Percentiles rank a stretch among this genome's conserved stretches.
Evolutionary conservation across 2,329 filamentous ascomycete genomes (phyloP).

Genomic region (Penicillium sp.): DNA sequence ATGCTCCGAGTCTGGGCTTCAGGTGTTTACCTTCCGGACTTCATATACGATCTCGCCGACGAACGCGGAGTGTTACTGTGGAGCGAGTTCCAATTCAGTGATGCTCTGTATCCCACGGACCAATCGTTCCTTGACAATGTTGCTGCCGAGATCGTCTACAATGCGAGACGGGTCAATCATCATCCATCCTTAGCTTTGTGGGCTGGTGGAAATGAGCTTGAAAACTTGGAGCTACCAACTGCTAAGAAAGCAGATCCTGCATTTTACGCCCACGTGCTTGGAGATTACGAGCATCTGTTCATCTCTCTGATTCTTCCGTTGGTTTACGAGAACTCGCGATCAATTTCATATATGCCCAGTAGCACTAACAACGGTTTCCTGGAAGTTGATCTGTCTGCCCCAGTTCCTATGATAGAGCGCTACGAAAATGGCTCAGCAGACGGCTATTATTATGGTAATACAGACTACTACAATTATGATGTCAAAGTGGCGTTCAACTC

Average conservation of each 20-base stretch:
- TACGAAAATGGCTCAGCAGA: slow-evolving; percentile 54
- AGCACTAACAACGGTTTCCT: slow-evolving; percentile 62
- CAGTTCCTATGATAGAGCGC: slow-evolving; percentile 56
- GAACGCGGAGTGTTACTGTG: slow-evolving; percentile 61
- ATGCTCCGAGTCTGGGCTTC: slow-evolving; percentile 65
- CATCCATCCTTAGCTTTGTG: slow-evolving; percentile 58
- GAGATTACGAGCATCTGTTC: slow-evolving; percentile 61
- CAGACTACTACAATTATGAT: slow-evolving; percentile 62
- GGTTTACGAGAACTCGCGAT: slow-evolving; percentile 59
- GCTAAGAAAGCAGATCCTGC: slow-evolving; percentile 49
- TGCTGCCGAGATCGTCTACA: slow-evolving; percentile 57
- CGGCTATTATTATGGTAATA: slow-evolving; percentile 60
- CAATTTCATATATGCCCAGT: slow-evolving; percentile 61
- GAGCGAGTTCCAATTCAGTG: slow-evolving; percentile 64
- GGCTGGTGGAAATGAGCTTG: slow-evolving; percentile 61
- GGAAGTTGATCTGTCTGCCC: slow-evolving; percentile 53
- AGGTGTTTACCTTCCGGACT: slow-evolving; percentile 61
- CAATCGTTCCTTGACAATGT: slow-evolving; percentile 57
- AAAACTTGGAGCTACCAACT: slow-evolving; percentile 52
- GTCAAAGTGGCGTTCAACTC: slow-evolving; percentile 54
- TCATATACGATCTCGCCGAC: slow-evolving; percentile 63
- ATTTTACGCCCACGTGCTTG: slow-evolving; percentile 44
- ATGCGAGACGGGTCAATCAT: slow-evolving; percentile 62
- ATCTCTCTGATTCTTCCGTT: slow-evolving; percentile 55
- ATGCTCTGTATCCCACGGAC: slow-evolving; percentile 59